These are phyloP conservation scores for Pseudonectria foliicola DNA, from an alignment of 2,329 filamentous ascomycete genomes.

Conservation along the genomic window DNA sequence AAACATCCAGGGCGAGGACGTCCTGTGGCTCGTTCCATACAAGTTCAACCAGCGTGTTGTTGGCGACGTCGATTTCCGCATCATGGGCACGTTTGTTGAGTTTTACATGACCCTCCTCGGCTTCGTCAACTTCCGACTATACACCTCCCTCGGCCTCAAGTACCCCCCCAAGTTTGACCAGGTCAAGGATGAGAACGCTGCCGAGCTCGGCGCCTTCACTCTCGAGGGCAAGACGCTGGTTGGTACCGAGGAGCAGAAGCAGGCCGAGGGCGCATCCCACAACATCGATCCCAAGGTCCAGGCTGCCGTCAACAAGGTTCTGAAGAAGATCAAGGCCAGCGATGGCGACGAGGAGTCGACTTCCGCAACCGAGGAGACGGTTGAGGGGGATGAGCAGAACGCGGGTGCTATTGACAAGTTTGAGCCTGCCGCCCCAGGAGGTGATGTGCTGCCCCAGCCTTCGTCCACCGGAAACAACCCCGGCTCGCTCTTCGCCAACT, in stretches of 20 bases:
- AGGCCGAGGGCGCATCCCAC: conserved; percentile 40
- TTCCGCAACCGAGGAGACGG: conserved; percentile 33
- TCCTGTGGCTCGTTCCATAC: conserved; percentile 95
- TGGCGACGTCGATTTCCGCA: conserved; percentile 92
- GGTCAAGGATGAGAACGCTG: conserved; percentile 79
- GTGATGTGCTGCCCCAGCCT: conserved; percentile 81
- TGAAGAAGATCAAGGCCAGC: conserved; percentile 58
- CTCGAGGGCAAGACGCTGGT: conserved; percentile 67
- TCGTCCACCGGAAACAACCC: conserved; percentile 57
- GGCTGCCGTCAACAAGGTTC: conserved; percentile 60
- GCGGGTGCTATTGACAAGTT: conserved; percentile 81
- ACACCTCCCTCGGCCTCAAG: conserved; percentile 83
- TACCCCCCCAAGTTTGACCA: conserved; percentile 94
- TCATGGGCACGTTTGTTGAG: conserved; percentile 98
- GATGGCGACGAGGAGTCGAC: conserved; percentile 35
- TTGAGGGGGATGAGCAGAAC: conserved; percentile 41
- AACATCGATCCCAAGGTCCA: conserved; percentile 56
- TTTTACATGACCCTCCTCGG: conserved; percentile 96
- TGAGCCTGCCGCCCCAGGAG: conserved; percentile 73
- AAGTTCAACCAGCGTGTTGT: conserved; percentile 94
- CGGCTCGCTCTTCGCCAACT: conserved; percentile 74
- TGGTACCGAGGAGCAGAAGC: conserved; percentile 46
- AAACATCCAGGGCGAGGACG: conserved; percentile 92
- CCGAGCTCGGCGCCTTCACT: conserved; percentile 84
- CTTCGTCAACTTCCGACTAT: conserved; percentile 93